These are phyloP conservation scores for Colletotrichum echinochloae DNA, from an alignment of 2,329 filamentous ascomycete species.

Conservation along the genomic window DNA sequence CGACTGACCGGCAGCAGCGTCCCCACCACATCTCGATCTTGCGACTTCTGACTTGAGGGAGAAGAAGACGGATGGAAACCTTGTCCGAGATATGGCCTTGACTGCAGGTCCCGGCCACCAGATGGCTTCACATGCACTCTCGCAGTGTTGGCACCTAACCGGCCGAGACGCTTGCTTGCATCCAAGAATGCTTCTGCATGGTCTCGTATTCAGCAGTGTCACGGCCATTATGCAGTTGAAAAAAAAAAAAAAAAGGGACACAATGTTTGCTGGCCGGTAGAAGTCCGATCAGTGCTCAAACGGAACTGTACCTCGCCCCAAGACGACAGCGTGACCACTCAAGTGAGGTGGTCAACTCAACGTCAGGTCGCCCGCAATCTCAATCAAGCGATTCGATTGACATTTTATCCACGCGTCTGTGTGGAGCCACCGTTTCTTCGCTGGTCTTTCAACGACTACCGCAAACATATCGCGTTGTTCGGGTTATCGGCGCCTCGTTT, in stretches of 20 bases:
- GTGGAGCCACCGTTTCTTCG: too few relatives aligned
- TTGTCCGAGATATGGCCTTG: neutral
- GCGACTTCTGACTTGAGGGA: conserved; percentile 5
- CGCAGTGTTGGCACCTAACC: neutral
- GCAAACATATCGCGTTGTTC: too few relatives aligned
- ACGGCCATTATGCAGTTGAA: neutral
- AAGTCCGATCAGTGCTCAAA: neutral
- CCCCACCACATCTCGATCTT: neutral
- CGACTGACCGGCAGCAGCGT: neutral
- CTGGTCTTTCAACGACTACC: neutral
- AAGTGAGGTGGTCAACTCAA: neutral
- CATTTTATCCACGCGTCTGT: neutral
- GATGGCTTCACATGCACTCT: conserved; percentile 11
- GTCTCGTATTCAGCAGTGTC: neutral
- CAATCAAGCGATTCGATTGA: neutral
- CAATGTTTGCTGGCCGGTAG: too few relatives aligned
- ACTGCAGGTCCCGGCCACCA: neutral
- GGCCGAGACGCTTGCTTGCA: conserved; percentile 17
- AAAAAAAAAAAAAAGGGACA: too few relatives aligned
- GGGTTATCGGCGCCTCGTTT: neutral
- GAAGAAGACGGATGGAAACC: too few relatives aligned
- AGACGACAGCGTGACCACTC: too few relatives aligned
- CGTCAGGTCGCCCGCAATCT: neutral
- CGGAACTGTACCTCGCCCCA: neutral
- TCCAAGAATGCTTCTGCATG: conserved; percentile 20